A percentile compares a stretch with the other conserved stretches of the same genome.
phyloP scores from a whole-genome alignment of 140 eudicot species.

The Anethum foeniculum region DNA sequence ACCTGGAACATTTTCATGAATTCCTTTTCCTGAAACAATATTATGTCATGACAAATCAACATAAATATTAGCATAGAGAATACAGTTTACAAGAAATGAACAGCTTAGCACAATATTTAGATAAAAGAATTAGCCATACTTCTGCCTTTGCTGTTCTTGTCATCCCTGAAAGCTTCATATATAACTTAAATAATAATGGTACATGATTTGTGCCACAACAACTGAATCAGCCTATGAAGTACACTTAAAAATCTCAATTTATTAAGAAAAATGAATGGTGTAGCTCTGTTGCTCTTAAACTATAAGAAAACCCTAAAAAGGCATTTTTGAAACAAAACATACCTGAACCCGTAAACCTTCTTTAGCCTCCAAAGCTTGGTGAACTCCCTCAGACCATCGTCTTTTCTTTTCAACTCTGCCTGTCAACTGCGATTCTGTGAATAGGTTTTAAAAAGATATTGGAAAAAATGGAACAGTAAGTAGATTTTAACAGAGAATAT shows the following conservation, averaged over 20 bases:
- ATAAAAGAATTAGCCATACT: conserved; percentile 34
- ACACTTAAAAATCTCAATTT: conserved; percentile 2
- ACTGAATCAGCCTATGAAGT: conserved; percentile 74
- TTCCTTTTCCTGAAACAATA: conserved; percentile 74
- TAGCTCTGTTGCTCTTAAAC: not conserved
- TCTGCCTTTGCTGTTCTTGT: conserved; percentile 99
- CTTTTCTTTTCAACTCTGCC: conserved; percentile 96
- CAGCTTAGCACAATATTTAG: conserved; percentile 1
- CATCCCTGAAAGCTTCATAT: conserved; percentile 98
- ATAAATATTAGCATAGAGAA: not conserved
- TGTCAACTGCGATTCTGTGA: conserved; percentile 69
- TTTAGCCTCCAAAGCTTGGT: conserved; percentile 98
- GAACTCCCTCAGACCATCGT: conserved; percentile 98
- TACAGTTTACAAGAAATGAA: conserved; percentile 4
- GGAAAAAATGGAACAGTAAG: not conserved
- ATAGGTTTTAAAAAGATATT: not conserved
- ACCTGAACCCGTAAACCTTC: conserved; percentile 91
- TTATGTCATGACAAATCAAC: not conserved
- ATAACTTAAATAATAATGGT: conserved; percentile 86
- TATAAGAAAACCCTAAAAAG: conserved; percentile 6
- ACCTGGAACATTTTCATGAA: conserved; percentile 89
- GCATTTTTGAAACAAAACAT: conserved; percentile 2
- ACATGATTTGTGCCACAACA: conserved; percentile 91
- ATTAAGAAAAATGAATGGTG: not conserved
- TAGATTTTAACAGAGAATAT: not conserved